These are phyloP conservation scores for Basidiobolus meristosporus DNA, from an alignment of 371 early-diverging fungal species.

Conservation along the genomic window DNA sequence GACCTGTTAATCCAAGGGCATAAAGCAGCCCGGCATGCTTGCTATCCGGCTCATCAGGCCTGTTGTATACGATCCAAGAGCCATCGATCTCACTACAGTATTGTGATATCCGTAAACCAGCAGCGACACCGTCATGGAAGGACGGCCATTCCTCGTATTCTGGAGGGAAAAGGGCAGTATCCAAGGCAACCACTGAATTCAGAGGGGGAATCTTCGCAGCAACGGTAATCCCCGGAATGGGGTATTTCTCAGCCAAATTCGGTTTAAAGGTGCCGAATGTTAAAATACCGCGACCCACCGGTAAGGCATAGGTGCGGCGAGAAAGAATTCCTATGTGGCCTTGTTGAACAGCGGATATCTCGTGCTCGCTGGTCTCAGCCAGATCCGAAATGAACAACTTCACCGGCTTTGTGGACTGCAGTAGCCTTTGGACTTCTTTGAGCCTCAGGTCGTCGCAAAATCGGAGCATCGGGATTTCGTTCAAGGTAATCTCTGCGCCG, in stretches of 20 bases:
- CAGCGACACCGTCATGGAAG: slow-evolving; percentile 75
- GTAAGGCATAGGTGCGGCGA: slow-evolving; percentile 37
- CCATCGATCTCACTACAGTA: slow-evolving; percentile 24
- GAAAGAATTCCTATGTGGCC: slow-evolving; percentile 19
- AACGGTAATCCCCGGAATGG: slow-evolving; percentile 27
- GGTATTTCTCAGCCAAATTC: slow-evolving; percentile 23
- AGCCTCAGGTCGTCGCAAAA: slow-evolving; percentile 44
- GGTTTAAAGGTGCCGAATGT: slow-evolving; percentile 36
- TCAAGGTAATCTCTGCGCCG: slow-evolving; percentile 12
- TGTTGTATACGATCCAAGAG: slow-evolving; percentile 64
- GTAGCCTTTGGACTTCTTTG: slow-evolving; percentile 29
- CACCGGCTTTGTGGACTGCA: slow-evolving; percentile 19
- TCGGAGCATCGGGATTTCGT: slow-evolving; percentile 24
- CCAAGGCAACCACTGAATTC: slow-evolving; percentile 24
- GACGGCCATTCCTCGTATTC: slow-evolving; percentile 53
- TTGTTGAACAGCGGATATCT: slow-evolving; percentile 24
- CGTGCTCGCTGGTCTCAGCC: no score
- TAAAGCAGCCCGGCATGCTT: slow-evolving; percentile 66
- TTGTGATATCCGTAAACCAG: slow-evolving; percentile 46
- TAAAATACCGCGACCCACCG: slow-evolving; percentile 45
- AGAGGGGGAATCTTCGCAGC: slow-evolving; percentile 39
- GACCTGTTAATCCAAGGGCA: slow-evolving; percentile 63
- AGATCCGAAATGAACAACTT: slow-evolving; percentile 16
- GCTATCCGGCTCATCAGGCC: slow-evolving; percentile 21
- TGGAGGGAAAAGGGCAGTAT: slow-evolving; percentile 14